phyloP scores from a whole-genome alignment of 345 rosid species.

The Abelmoschus esculentus region DNA sequence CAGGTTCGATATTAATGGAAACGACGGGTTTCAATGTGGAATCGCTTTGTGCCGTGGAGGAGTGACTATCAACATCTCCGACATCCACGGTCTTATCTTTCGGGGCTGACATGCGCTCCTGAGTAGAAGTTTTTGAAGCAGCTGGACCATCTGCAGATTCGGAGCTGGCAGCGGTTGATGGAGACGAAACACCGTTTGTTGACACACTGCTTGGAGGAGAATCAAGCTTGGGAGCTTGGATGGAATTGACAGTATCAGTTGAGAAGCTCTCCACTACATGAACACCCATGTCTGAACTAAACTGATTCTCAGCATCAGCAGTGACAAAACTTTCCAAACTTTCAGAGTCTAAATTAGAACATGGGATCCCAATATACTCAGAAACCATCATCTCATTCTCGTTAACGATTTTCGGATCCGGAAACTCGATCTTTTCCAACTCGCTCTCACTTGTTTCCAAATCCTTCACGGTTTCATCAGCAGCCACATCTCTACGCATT shows the following conservation, averaged over 20 bases:
- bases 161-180: slow-evolving; percentile 57
- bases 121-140: slow-evolving; percentile 35
- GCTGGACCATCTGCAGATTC: slow-evolving; percentile 40
- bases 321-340: slow-evolving; percentile 55
- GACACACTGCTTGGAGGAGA: slow-evolving; percentile 80
- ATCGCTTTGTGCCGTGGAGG: slow-evolving; percentile 39
- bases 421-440: slow-evolving; percentile 87
- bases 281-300: slow-evolving; percentile 35
- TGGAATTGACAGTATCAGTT: slow-evolving; percentile 33
- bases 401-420: slow-evolving; percentile 82
- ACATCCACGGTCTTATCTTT: slow-evolving; percentile 33
- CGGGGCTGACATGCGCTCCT: slow-evolving; percentile 34
- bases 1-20: slow-evolving; percentile 52
- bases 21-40: slow-evolving; percentile 37
- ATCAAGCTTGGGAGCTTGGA: slow-evolving; percentile 49
- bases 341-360: slow-evolving; percentile 49
- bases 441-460: slow-evolving; percentile 49
- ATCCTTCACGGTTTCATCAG: slow-evolving; percentile 37
- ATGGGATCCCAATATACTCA: slow-evolving; percentile 70
- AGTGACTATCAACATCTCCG: slow-evolving; percentile 40
- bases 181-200: slow-evolving; percentile 64
- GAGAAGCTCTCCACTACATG: slow-evolving; percentile 44
- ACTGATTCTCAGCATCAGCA: slow-evolving; percentile 51
- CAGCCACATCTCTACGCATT: slow-evolving; percentile 32
- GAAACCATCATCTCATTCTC: slow-evolving; percentile 96